Percentiles rank a stretch among this genome's conserved stretches.
Evolutionary conservation across 805 yeast species (phyloP).

Genomic region (Ogataea saltuana): DNA sequence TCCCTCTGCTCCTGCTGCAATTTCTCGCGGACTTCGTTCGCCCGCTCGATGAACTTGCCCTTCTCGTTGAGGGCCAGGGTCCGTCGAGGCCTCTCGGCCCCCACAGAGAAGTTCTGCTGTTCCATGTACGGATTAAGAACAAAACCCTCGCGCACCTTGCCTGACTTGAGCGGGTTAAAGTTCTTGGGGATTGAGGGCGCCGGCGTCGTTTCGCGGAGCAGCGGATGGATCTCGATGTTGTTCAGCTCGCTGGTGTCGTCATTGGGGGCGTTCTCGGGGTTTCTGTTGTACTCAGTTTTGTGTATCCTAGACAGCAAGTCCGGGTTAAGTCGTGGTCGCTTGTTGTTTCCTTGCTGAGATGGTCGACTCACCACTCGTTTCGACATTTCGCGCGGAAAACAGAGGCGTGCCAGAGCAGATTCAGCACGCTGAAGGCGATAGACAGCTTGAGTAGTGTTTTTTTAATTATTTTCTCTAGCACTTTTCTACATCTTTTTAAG

Average conservation of each 20-base stretch:
- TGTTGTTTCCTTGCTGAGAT: neutral
- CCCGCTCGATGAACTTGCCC: slow-evolving; percentile 64
- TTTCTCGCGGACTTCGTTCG: slow-evolving; percentile 49
- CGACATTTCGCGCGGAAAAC: neutral
- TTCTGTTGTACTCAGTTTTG: neutral
- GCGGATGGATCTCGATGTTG: slow-evolving; percentile 34
- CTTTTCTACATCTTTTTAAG: no score
- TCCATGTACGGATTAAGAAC: slow-evolving; percentile 37
- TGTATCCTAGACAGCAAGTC: slow-evolving; percentile 10
- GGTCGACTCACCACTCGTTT: neutral
- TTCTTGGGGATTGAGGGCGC: slow-evolving; percentile 18
- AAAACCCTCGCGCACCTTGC: slow-evolving; percentile 29
- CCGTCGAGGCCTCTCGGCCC: slow-evolving; percentile 30
- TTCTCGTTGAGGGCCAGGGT: slow-evolving; percentile 54
- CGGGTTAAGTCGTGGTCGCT: slow-evolving; percentile 5
- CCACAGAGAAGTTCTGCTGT: slow-evolving; percentile 29
- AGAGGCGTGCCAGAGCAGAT: no score
- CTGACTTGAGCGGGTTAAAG: slow-evolving; percentile 26
- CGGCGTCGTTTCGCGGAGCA: slow-evolving; percentile 22
- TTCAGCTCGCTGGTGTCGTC: slow-evolving; percentile 15
- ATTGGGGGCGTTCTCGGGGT: slow-evolving; percentile 9
- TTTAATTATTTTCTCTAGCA: neutral
- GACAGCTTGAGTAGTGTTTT: no score
- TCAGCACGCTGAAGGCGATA: no score
- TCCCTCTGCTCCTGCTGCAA: slow-evolving; percentile 36